Conservation (phyloP, 140 eudicot species). For the Bidens hawaiensis region DNA sequence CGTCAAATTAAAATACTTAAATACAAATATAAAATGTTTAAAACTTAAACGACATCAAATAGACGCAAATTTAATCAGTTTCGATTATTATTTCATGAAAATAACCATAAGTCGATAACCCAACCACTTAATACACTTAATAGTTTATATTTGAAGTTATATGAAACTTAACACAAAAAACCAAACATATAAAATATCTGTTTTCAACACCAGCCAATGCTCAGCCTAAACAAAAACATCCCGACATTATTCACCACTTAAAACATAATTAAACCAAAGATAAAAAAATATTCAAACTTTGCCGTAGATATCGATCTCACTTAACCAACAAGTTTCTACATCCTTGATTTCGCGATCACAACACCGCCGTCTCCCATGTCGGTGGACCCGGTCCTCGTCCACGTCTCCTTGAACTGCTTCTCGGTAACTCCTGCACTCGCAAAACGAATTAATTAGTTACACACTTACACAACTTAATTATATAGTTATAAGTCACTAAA, state of each 20-base stretch:
- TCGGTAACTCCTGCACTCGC: slow-evolving; percentile 74
- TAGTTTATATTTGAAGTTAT: not conserved
- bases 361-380: slow-evolving; percentile 50
- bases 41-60: too few species aligned
- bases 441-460: not conserved
- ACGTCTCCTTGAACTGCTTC: slow-evolving; percentile 71
- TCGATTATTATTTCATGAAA: too few species aligned
- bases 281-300: not conserved
- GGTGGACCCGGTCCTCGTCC: slow-evolving; percentile 71
- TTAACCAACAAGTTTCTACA: slow-evolving; percentile 23
- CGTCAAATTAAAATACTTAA: too few species aligned
- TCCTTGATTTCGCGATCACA: slow-evolving; percentile 73
- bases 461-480: too few species aligned
- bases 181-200: slow-evolving; percentile 2
- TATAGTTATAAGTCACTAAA: not conserved
- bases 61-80: too few species aligned
- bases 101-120: too few species aligned
- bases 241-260: slow-evolving; percentile 22
- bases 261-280: not conserved
- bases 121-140: not conserved
- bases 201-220: slow-evolving; percentile 10
- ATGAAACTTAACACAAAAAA: slow-evolving; percentile 10
- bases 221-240: not conserved
- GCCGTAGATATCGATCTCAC: not conserved
- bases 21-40: too few species aligned